These are phyloP conservation scores for Tylopilus sp. DNA, from an alignment of 1,284 basidiomycete species.

Conservation along the genomic window DNA sequence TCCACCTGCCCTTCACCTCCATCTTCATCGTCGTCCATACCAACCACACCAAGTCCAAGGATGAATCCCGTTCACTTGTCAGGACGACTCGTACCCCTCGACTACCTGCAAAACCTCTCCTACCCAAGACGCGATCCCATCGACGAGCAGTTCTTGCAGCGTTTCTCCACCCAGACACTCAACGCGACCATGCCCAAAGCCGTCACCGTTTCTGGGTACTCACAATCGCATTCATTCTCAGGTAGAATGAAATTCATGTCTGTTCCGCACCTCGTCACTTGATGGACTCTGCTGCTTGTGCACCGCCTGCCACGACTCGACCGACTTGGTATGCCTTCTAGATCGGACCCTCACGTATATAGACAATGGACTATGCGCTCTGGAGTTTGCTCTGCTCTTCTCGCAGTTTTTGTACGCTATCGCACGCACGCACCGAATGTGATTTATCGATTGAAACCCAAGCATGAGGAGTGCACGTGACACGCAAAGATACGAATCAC, in stretches of 20 bases:
- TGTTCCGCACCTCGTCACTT: background rate
- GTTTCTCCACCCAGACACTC: constrained; percentile 39
- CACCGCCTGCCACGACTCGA: constrained; percentile 10
- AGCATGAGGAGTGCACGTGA: constrained; percentile 10
- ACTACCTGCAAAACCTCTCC: constrained; percentile 51
- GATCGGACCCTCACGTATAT: constrained; percentile 29
- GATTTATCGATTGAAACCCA: constrained; percentile 7
- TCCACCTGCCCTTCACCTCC: constrained; percentile 28
- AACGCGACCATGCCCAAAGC: constrained; percentile 23
- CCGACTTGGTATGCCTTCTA: constrained; percentile 18
- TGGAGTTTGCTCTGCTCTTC: constrained; percentile 19
- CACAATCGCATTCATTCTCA: constrained; percentile 28
- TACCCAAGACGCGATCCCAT: constrained; percentile 52
- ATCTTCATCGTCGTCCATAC: constrained; percentile 31
- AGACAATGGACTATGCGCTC: constrained; percentile 29
- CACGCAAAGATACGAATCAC: background rate
- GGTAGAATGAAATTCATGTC: constrained; percentile 27
- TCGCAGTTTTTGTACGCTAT: constrained; percentile 26
- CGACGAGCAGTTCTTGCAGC: constrained; percentile 55
- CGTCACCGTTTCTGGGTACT: constrained; percentile 3
- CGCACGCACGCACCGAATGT: constrained; percentile 15
- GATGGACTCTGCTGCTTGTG: constrained; percentile 4
- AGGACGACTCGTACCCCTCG: constrained; percentile 53
- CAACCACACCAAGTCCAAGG: constrained; percentile 33
- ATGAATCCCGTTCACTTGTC: constrained; percentile 27